A percentile compares a stretch with the other conserved stretches of the same genome.
Conservation (phyloP, 352 stramenopile genomes). For the Globisporangium nunn region DNA sequence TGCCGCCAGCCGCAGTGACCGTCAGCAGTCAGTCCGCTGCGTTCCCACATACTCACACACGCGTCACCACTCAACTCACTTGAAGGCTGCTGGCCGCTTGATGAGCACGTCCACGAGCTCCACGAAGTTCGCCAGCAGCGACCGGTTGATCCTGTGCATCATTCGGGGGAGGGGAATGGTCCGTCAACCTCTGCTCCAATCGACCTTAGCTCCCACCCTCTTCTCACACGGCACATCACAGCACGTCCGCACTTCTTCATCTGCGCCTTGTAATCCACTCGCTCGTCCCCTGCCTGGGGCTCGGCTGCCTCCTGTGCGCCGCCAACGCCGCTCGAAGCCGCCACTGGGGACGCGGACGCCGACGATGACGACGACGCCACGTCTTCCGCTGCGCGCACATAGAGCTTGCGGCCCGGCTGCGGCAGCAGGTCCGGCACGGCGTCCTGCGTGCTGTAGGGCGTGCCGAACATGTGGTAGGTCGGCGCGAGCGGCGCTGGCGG, state of each 20-base stretch:
- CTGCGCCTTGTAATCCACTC: slow-evolving; percentile 63
- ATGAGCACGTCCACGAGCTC: slow-evolving; percentile 81
- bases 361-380: not conserved
- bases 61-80: slow-evolving; percentile 31
- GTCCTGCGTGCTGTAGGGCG: slow-evolving; percentile 78
- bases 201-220: too few species aligned
- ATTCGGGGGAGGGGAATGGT: not conserved
- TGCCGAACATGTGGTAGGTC: slow-evolving; percentile 84
- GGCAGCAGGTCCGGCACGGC: slow-evolving; percentile 67
- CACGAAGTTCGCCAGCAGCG: slow-evolving; percentile 78
- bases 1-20: slow-evolving; percentile 8
- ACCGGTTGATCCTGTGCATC: slow-evolving; percentile 59
- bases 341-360: not conserved
- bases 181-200: too few species aligned
- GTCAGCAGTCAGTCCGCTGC: not conserved
- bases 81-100: slow-evolving; percentile 71
- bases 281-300: not conserved
- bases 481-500: slow-evolving; percentile 68
- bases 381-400: slow-evolving; percentile 10
- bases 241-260: slow-evolving; percentile 59
- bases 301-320: not conserved
- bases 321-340: not conserved
- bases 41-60: not conserved
- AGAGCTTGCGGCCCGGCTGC: slow-evolving; percentile 56
- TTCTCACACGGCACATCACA: not conserved